A percentile compares a stretch with the other conserved stretches of the same genome.
These are phyloP conservation scores for Wolfiporia cocos DNA, from an alignment of 1,284 basidiomycete species.

Conservation along the genomic window DNA sequence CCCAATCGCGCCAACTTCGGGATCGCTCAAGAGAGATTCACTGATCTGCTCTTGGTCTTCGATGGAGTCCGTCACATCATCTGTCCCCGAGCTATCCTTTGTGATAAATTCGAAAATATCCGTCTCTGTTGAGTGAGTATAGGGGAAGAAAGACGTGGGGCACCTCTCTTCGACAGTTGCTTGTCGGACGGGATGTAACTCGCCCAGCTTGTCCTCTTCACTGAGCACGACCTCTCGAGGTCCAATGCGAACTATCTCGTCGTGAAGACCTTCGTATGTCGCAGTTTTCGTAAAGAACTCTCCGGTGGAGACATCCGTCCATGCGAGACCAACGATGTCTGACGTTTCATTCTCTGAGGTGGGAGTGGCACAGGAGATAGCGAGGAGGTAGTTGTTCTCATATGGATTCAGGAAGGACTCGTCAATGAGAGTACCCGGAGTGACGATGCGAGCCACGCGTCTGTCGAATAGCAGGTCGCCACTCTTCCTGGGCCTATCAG, in stretches of 20 bases:
- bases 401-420: conserved; percentile 81
- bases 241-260: conserved; percentile 79
- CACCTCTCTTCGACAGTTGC: conserved; percentile 45
- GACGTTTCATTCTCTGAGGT: background rate
- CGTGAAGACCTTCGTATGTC: conserved; percentile 53
- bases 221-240: conserved; percentile 83
- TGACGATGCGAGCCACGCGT: conserved; percentile 80
- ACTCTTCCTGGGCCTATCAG: conserved; percentile 36
- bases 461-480: conserved; percentile 49
- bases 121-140: conserved; percentile 6
- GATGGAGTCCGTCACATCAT: conserved; percentile 10
- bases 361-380: conserved; percentile 40
- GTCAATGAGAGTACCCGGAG: conserved; percentile 89
- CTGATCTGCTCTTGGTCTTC: conserved; percentile 1
- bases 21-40: conserved; percentile 6
- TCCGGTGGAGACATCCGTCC: conserved; percentile 94
- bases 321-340: conserved; percentile 57
- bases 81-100: conserved; percentile 6
- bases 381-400: conserved; percentile 86
- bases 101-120: background rate
- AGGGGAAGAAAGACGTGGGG: conserved; percentile 41
- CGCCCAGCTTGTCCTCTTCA: conserved; percentile 30
- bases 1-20: conserved; percentile 55
- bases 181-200: conserved; percentile 38
- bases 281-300: conserved; percentile 80